phyloP scores from a whole-genome alignment of 805 yeast genomes.

The Suhomyces sp. region DNA sequence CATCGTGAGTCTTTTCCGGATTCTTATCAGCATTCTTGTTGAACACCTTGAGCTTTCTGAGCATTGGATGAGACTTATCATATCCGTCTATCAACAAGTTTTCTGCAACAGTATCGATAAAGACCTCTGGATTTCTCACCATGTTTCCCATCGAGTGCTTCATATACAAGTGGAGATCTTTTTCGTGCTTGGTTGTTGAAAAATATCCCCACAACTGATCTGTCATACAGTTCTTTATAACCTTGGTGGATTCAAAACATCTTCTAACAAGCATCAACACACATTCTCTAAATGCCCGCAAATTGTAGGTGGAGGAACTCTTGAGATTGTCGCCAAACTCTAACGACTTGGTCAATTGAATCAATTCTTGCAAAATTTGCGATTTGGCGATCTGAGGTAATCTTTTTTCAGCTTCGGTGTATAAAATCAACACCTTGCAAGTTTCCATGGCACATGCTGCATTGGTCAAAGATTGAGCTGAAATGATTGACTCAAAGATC shows the following conservation, averaged over 20 bases:
- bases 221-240: conserved; percentile 47
- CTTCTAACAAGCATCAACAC: conserved; percentile 59
- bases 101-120: conserved; percentile 43
- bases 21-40: neutral
- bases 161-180: conserved; percentile 36
- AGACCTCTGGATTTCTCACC: conserved; percentile 48
- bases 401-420: conserved; percentile 43
- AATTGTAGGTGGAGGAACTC: neutral
- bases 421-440: conserved; percentile 54
- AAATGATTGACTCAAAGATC: conserved; percentile 45
- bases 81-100: conserved; percentile 45
- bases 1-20: neutral
- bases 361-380: conserved; percentile 46
- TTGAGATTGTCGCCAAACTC: conserved; percentile 11
- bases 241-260: conserved; percentile 60
- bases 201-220: conserved; percentile 47
- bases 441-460: conserved; percentile 51
- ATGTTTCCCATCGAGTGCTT: conserved; percentile 50
- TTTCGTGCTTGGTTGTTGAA: conserved; percentile 5
- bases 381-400: conserved; percentile 46
- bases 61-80: conserved; percentile 23
- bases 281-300: conserved; percentile 16
- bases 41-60: neutral
- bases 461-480: conserved; percentile 37
- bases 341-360: conserved; percentile 39